phyloP scores from a whole-genome alignment of 2,329 filamentous ascomycete species.

The Ilyonectria destructans region DNA sequence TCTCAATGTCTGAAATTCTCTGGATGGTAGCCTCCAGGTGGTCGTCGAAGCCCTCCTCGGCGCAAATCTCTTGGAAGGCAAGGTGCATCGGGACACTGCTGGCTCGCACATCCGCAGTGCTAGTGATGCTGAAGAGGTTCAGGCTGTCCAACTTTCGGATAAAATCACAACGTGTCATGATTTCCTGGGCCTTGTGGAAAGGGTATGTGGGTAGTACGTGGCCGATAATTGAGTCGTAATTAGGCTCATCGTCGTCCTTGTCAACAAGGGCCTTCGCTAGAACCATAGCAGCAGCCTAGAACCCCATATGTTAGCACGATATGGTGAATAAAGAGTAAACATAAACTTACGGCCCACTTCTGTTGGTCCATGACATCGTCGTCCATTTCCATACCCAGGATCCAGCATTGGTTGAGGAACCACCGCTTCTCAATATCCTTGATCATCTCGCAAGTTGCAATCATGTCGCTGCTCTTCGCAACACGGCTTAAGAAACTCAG shows the following conservation, averaged over 20 bases:
- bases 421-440: conserved; percentile 81
- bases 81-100: conserved; percentile 97
- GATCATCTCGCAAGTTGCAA: conserved; percentile 83
- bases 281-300: conserved; percentile 90
- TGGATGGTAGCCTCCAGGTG: conserved; percentile 87
- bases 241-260: conserved; percentile 77
- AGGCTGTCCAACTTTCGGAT: conserved; percentile 93
- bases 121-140: conserved; percentile 96
- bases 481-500: conserved; percentile 91
- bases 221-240: conserved; percentile 77
- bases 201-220: conserved; percentile 87
- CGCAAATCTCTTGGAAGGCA: conserved; percentile 89
- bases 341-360: conserved; percentile 85
- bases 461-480: conserved; percentile 88
- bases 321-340: conserved; percentile 1
- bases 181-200: conserved; percentile 87
- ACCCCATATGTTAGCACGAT: conserved; percentile 24
- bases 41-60: conserved; percentile 82
- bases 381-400: conserved; percentile 83
- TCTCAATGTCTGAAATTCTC: conserved; percentile 94
- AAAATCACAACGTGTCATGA: conserved; percentile 97
- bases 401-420: conserved; percentile 84
- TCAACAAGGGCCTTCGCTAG: conserved; percentile 94
- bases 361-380: conserved; percentile 99
- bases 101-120: conserved; percentile 87